Percentiles rank a stretch among this genome's conserved stretches.
These are phyloP conservation scores for Aurantiochytrium sp. DNA, from an alignment of 108 stramenopile species.

Conservation along the genomic window DNA sequence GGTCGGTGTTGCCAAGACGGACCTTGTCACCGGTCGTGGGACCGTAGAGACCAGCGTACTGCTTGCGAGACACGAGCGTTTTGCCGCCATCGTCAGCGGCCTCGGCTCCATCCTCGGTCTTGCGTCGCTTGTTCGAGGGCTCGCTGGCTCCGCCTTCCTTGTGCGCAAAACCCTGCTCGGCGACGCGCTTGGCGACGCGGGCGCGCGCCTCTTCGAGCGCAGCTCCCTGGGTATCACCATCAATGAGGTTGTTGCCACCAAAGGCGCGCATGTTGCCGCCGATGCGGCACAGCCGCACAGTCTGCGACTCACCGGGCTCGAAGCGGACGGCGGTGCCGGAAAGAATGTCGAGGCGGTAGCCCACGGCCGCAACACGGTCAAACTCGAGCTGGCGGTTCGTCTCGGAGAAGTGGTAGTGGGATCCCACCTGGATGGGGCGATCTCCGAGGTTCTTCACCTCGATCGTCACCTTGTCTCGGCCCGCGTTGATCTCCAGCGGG, in stretches of 20 bases:
- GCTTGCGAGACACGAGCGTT: not conserved
- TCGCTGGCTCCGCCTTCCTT: conserved; percentile 3
- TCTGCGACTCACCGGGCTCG: conserved; percentile 91
- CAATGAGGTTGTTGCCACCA: conserved; percentile 54
- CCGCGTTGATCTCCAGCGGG: conserved; percentile 57
- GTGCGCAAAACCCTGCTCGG: conserved; percentile 31
- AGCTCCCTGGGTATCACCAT: conserved; percentile 41
- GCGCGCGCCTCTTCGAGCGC: conserved; percentile 45
- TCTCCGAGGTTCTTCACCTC: conserved; percentile 89
- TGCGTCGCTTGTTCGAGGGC: not conserved
- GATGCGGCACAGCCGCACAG: conserved; percentile 74
- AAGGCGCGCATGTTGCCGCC: conserved; percentile 59
- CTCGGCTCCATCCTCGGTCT: not conserved
- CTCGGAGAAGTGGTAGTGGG: conserved; percentile 71
- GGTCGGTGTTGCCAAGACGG: conserved; percentile 75
- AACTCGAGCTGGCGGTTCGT: conserved; percentile 79
- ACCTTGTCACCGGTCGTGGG: conserved; percentile 67
- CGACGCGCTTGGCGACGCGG: conserved; percentile 43
- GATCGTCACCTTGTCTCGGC: conserved; percentile 59
- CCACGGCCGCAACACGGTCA: conserved; percentile 72
- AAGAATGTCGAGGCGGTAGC: conserved; percentile 80
- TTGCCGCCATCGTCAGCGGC: not conserved
- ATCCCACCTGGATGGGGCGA: conserved; percentile 88
- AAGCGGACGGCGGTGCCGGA: conserved; percentile 86
- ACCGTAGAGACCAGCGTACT: conserved; percentile 38